Conservation (phyloP, 768 basidiomycete species). For the Leccinellum luteum region DNA sequence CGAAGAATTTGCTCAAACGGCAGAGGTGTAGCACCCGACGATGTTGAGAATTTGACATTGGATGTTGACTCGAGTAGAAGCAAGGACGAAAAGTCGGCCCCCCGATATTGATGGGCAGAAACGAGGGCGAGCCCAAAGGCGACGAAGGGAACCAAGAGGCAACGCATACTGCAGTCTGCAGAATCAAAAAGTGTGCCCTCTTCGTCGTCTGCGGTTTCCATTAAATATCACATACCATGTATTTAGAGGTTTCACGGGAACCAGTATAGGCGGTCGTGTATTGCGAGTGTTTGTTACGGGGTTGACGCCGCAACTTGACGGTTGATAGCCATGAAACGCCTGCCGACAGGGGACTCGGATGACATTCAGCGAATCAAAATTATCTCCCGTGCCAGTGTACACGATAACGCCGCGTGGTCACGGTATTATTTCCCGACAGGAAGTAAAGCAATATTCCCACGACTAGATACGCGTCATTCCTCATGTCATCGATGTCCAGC, state of each 20-base stretch:
- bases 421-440: not conserved
- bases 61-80: slow-evolving; percentile 11
- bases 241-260: not conserved
- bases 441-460: slow-evolving; percentile 20
- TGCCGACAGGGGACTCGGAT: too few relatives aligned
- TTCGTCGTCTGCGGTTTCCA: not conserved
- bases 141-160: not conserved
- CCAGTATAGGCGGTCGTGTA: too few relatives aligned
- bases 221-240: not conserved
- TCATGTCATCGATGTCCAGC: slow-evolving; percentile 19
- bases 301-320: too few relatives aligned
- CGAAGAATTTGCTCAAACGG: slow-evolving; percentile 10
- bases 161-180: not conserved
- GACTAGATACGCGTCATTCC: slow-evolving; percentile 26
- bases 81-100: slow-evolving; percentile 18
- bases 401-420: not conserved
- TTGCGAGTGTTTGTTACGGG: too few relatives aligned
- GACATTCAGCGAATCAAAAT: too few relatives aligned
- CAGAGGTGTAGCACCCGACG: not conserved
- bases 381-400: too few relatives aligned
- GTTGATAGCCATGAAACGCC: too few relatives aligned
- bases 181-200: not conserved
- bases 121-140: slow-evolving; percentile 4
- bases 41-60: not conserved
- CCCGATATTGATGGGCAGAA: slow-evolving; percentile 6